These are phyloP conservation scores for Plasmodium cynomolgi DNA, from an alignment of 169 alveolate species.

Conservation along the genomic window DNA sequence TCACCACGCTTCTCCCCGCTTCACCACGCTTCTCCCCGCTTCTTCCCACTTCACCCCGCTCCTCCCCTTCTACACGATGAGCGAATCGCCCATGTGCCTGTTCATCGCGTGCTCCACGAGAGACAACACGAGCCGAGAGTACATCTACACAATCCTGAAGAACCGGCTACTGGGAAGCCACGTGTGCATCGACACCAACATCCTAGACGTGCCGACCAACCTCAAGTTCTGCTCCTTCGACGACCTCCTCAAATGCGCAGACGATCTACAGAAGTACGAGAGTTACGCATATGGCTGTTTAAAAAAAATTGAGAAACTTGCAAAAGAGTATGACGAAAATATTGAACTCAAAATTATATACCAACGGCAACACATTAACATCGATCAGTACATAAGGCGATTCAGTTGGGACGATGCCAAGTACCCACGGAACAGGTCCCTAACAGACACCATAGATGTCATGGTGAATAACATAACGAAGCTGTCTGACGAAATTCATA, in stretches of 20 bases:
- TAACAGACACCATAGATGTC: conserved; percentile 85
- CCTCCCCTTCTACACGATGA: too few relatives aligned
- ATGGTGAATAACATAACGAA: conserved; percentile 86
- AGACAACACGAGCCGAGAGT: conserved; percentile 80
- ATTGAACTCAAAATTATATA: conserved; percentile 83
- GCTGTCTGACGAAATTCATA: conserved; percentile 85
- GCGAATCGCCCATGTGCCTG: conserved; percentile 76
- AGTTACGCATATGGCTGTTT: conserved; percentile 84
- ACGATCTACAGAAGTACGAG: conserved; percentile 87
- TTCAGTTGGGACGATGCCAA: conserved; percentile 93
- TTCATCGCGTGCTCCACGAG: conserved; percentile 82
- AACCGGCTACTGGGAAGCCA: conserved; percentile 80
- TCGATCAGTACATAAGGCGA: conserved; percentile 83
- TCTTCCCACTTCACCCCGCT: background rate
- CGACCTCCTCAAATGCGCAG: conserved; percentile 85
- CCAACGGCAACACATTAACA: conserved; percentile 85
- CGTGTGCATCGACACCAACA: conserved; percentile 79
- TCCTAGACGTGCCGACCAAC: conserved; percentile 86
- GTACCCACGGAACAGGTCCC: conserved; percentile 88
- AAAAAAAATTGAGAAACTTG: conserved; percentile 84
- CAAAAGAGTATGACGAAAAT: conserved; percentile 80
- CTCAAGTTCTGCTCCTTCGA: conserved; percentile 88
- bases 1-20: background rate
- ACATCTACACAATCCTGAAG: conserved; percentile 78
- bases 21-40: background rate